phyloP scores from a whole-genome alignment of 129 eudicot genomes.

The Arctium minus region DNA sequence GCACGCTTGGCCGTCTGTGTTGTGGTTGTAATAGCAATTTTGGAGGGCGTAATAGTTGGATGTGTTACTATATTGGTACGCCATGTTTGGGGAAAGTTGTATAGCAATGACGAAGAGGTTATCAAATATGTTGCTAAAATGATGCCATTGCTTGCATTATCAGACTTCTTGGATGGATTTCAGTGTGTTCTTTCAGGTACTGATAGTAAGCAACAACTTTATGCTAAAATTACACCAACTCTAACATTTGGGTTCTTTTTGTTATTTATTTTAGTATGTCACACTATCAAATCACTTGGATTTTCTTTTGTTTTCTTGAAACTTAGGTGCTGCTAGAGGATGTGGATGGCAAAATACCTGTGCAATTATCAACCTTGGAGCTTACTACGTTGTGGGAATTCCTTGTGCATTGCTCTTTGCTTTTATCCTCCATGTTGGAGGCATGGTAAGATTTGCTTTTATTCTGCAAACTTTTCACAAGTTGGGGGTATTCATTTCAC shows the following conservation, averaged over 20 bases:
- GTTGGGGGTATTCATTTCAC: background rate
- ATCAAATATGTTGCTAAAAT: slow-evolving; percentile 48
- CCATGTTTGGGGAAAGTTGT: slow-evolving; percentile 67
- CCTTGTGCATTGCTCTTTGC: slow-evolving; percentile 68
- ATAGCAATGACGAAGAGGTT: slow-evolving; percentile 66
- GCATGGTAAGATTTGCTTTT: slow-evolving; percentile 42
- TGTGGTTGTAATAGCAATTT: slow-evolving; percentile 46
- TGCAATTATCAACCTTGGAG: slow-evolving; percentile 59
- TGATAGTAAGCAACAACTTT: background rate
- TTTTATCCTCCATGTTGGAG: slow-evolving; percentile 60
- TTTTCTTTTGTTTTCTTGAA: background rate
- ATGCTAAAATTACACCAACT: background rate
- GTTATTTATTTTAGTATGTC: background rate
- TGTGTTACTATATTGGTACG: slow-evolving; percentile 51
- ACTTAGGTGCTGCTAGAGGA: slow-evolving; percentile 78
- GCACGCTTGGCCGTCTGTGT: slow-evolving; percentile 55
- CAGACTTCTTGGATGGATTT: slow-evolving; percentile 68
- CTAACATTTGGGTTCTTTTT: background rate
- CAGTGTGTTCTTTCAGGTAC: slow-evolving; percentile 70
- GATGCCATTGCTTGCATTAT: slow-evolving; percentile 61
- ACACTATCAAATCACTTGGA: background rate
- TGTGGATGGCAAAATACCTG: slow-evolving; percentile 79
- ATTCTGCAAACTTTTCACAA: background rate
- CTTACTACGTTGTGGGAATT: slow-evolving; percentile 64
- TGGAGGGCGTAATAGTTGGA: slow-evolving; percentile 49